Evolutionary conservation across 179 eudicot genomes (phyloP).

Genomic region (Sideroxylon spinosum): DNA sequence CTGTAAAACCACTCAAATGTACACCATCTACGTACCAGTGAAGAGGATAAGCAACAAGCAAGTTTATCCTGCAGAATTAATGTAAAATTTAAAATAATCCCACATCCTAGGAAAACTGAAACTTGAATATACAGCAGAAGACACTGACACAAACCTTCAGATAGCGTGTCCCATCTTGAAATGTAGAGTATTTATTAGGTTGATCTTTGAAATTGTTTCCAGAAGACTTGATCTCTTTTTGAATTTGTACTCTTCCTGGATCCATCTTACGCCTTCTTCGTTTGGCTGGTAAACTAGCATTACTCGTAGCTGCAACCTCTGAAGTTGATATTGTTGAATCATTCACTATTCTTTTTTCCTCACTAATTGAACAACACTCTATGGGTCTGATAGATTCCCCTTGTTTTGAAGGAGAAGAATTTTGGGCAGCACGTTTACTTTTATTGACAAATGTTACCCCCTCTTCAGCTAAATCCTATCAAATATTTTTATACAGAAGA

Average conservation of each 20-base stretch:
- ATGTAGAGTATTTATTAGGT: constrained; percentile 25
- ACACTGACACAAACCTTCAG: constrained; percentile 39
- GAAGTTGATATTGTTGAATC: constrained; percentile 55
- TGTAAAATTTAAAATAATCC: constrained; percentile 1
- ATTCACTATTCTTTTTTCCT: constrained; percentile 46
- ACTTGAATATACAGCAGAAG: background rate
- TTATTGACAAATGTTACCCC: constrained; percentile 36
- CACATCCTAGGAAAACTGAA: background rate
- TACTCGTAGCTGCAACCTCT: constrained; percentile 37
- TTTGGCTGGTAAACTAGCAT: constrained; percentile 38
- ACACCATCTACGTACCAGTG: constrained; percentile 71
- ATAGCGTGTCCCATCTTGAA: constrained; percentile 28
- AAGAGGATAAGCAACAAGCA: constrained; percentile 54
- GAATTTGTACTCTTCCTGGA: constrained; percentile 28
- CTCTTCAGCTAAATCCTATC: constrained; percentile 13
- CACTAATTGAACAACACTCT: constrained; percentile 61
- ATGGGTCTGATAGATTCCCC: constrained; percentile 40
- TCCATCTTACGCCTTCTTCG: constrained; percentile 59
- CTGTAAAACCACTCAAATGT: constrained; percentile 93
- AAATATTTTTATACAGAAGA: background rate
- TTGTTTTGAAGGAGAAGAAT: constrained; percentile 25
- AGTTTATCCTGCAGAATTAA: constrained; percentile 50
- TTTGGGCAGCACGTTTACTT: constrained; percentile 23
- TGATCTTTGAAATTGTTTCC: constrained; percentile 32
- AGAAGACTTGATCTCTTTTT: constrained; percentile 29